Base-by-base conservation (phyloP, 345 rosid genomes). In the Gynandropsis gynandra region DNA sequence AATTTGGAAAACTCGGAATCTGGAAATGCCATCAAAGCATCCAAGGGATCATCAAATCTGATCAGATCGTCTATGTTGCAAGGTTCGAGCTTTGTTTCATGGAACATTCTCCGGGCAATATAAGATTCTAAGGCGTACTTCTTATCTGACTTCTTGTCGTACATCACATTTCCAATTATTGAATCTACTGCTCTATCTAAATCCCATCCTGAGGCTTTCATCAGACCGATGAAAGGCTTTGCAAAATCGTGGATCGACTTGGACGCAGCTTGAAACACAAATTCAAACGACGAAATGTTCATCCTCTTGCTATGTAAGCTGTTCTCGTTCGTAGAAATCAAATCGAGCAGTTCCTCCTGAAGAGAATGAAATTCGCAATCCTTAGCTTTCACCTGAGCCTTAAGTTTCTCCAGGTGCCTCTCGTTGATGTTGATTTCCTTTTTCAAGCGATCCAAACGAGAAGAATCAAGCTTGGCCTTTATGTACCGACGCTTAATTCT, bases 181-280 rank as follows among this genome's bases (percentile, higher is more conserved):
- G 84, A 58, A 24, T 72, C 64, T 4, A 67, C 84, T 29, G 76
- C 84, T 42, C 17, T 42, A 37, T 74, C 77, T 42, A 83, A 20
- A 58, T 76, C 72, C 84, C 87, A 83, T 4, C 74, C 73, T 0
- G 79, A 70, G 67, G 82, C 84, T 69, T 70, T 76, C 90, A 77
- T 75, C 51, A 83, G 59, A 64, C 69, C 63, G 60, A 82, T 82
- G 33, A 82, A n/a, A 4, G 86, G 83, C 74, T 74, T 82, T 0
- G 80, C 80, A 21, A 82, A 82, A 67, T 75, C 77, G 59, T 75
- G 83, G 56, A 80, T 62, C 33, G 86, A 69, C 54, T 75, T 80
- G 0, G 73, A 71, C 51, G 81, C 81, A 47, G 49, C 58, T 62
- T 17, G 15, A 40, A 69, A 72, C 12, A 17, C 57, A 8, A 65